Base-by-base conservation (phyloP, 1,139 yeast genomes). In the Saccharomyces hybrid region DNA sequence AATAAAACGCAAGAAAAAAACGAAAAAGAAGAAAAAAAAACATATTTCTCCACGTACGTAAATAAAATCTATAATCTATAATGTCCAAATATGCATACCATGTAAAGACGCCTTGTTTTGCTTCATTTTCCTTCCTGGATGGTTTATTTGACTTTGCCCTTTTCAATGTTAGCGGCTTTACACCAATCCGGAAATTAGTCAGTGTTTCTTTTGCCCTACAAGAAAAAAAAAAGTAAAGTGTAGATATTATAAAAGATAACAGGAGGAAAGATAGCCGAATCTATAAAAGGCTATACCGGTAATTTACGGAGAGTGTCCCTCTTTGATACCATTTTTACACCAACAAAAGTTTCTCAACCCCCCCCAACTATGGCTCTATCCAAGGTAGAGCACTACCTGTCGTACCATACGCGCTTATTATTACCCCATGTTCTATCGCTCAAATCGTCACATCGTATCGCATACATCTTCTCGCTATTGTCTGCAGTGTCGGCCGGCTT, bases 401-500 rank as follows among this genome's bases (percentile, higher is more conserved):
- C 80, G 0, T 64, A 65, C 29, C 76, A 73, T 52, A 62, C 74
- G 9, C 65, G 79, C 25, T 52, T 58, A 1, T 56, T 66, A 32
- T 60, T 76, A 11, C 70, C 70, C 5, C 63, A 50, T 29, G 53
- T 28, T 51, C 62, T 54, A 62, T 71, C 62, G 49, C 70, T 63
- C 2, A 57, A 59, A 5, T 58, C 70, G 1, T 69, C 75, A 2
- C 66, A 73, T 47, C 59, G 58, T 23, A 57, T 68, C 11, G 76
- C 80, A 8, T 77, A 77, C 55, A 51, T 64, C 9, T 65, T 73
- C 25, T 72, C 81, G 1, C 54, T 73, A 42, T 50, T 78, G 9
- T 76, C 87, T 55, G 88, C 97, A 70, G 75, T 88, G 2, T 78
- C 86, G 41, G 83, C 90, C 19, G 97, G 96, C 1, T 87, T 95